Conservation (phyloP, 179 eudicot species). For the Monotropa hypopitys region DNA sequence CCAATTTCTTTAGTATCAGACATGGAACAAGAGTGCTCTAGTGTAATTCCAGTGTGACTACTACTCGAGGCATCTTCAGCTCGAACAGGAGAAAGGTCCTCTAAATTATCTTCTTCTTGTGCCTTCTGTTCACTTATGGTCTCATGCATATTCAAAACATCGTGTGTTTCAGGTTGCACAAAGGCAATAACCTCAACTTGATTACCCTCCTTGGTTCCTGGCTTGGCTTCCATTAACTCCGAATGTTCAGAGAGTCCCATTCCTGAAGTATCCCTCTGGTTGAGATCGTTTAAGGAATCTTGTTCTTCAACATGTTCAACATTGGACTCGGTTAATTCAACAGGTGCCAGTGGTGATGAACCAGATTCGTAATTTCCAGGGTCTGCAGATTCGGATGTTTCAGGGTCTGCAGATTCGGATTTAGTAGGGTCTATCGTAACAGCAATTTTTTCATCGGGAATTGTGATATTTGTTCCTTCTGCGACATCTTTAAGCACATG, state of each 20-base stretch:
- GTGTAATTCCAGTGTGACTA: conserved; percentile 21
- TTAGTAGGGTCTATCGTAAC: conserved; percentile 10
- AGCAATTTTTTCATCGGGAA: conserved; percentile 20
- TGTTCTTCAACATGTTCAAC: conserved; percentile 18
- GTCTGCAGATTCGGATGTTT: conserved; percentile 6
- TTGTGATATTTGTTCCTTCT: conserved; percentile 10
- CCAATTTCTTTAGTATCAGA: conserved; percentile 20
- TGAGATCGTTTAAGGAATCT: conserved; percentile 20
- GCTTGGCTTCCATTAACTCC: conserved; percentile 26
- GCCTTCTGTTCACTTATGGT: conserved; percentile 24
- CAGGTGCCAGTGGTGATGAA: conserved; percentile 10
- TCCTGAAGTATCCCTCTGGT: conserved; percentile 24
- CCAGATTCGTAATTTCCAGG: conserved; percentile 9
- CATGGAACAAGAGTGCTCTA: conserved; percentile 22
- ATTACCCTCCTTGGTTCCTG: conserved; percentile 19
- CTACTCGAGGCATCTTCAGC: conserved; percentile 24
- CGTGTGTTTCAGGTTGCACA: conserved; percentile 18
- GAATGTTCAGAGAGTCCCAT: conserved; percentile 15
- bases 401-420: conserved; percentile 10
- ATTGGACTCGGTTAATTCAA: conserved; percentile 16
- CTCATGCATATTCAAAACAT: conserved; percentile 18
- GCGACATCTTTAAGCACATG: conserved; percentile 8
- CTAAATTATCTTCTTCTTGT: conserved; percentile 23
- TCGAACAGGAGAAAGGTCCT: conserved; percentile 18
- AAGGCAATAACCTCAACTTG: conserved; percentile 15